Evolutionary conservation across 2,329 filamentous ascomycete genomes (phyloP), one percentile per base, ranked within the genome.

Genomic region (Mariannaea sp.): DNA sequence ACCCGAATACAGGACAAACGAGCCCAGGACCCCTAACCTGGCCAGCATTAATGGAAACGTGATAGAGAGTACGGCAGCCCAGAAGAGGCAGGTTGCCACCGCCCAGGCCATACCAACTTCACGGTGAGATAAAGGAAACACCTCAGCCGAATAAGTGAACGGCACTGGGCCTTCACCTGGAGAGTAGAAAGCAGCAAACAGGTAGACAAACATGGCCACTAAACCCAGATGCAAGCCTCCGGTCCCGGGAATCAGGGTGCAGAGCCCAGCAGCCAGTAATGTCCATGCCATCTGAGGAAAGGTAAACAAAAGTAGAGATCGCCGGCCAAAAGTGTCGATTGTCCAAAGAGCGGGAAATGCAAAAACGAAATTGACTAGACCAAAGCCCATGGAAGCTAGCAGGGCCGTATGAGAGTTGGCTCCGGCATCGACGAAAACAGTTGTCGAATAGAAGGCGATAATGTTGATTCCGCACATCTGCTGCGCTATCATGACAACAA

Each of bases 401-500:
- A 86, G 75, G 60, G 88, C 84, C 27, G 80, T 72, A 40, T 80
- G 80, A 1, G 77, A 70, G 35, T 55, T 70, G 29, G 83, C 82
- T 4, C 85, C 85, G 2, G 86, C 80, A 1, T 86, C 69, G 26
- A 70, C 62, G 63, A 86, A 86, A 13, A 86, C 76, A 5, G 84
- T 86, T 0, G 84, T 85, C 1, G 83, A 87, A 71, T 92, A 91
- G 70, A 91, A 91, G 1, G 87, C 85, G 49, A 91, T 87, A 51
- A 90, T 88, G 67, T 90, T 89, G 70, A 88, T 80, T 45, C 72
- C 81, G 62, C 85, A 88, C 80, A 88, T 85, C 69, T 89, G 85
- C 70, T 89, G 86, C 0, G 84, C 85, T 63, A 89, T 85, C 90
- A 95, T 95, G 60, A 93, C 89, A 1, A 85, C 84, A 59, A 86